Conservation (phyloP, 2,329 filamentous ascomycete genomes). For the Fusarium transvaalense region DNA sequence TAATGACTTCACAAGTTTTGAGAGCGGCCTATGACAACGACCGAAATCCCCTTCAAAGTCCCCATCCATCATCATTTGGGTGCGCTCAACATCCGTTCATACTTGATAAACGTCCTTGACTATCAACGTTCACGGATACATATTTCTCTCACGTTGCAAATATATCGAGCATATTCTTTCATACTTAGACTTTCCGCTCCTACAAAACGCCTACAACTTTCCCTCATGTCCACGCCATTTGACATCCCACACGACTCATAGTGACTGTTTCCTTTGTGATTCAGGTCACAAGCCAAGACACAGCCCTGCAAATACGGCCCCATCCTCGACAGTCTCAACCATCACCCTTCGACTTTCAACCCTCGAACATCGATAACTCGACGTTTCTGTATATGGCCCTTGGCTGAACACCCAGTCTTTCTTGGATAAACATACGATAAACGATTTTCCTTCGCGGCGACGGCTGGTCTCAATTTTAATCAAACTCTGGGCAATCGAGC, state of each 20-base stretch:
- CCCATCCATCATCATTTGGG: slow-evolving; percentile 20
- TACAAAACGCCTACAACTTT: not conserved
- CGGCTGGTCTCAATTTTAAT: slow-evolving; percentile 29
- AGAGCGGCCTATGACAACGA: slow-evolving; percentile 39
- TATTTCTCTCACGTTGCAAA: slow-evolving; percentile 20
- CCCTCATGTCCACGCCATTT: not conserved
- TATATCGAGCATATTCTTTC: not conserved
- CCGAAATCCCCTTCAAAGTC: slow-evolving; percentile 19
- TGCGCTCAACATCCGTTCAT: slow-evolving; percentile 22
- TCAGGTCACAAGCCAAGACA: slow-evolving; percentile 43
- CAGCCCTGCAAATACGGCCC: slow-evolving; percentile 28
- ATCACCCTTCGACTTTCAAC: slow-evolving; percentile 30
- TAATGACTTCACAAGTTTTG: slow-evolving; percentile 35
- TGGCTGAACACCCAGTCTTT: not conserved
- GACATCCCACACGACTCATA: slow-evolving; percentile 14
- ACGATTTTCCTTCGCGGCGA: slow-evolving; percentile 22
- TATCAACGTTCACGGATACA: slow-evolving; percentile 28
- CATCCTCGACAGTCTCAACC: slow-evolving; percentile 25
- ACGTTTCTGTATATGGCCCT: slow-evolving; percentile 19
- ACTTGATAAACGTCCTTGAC: slow-evolving; percentile 38
- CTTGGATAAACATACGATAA: slow-evolving; percentile 21
- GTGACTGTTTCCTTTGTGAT: slow-evolving; percentile 37
- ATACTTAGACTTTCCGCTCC: not conserved
- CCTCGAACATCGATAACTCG: slow-evolving; percentile 37
- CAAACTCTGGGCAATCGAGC: slow-evolving; percentile 31